Conservation (phyloP, 805 yeast genomes). For the Pichia pseudocactophila region DNA sequence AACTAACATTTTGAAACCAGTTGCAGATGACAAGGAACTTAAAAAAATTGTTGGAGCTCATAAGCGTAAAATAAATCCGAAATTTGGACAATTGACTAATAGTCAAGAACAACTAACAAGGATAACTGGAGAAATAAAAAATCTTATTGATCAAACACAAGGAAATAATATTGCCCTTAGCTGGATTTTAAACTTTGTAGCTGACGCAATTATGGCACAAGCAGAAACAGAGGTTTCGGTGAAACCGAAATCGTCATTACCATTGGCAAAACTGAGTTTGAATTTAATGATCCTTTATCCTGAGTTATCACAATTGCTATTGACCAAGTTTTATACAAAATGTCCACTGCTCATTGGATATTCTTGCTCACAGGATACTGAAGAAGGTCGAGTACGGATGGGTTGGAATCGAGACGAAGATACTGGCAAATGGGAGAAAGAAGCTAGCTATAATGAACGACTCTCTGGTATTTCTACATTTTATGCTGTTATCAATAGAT, state of each 20-base stretch:
- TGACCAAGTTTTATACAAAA: constrained; percentile 82
- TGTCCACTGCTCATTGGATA: constrained; percentile 87
- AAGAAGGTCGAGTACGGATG: constrained; percentile 73
- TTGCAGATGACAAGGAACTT: constrained; percentile 34
- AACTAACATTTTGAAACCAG: constrained; percentile 43
- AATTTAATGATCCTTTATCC: constrained; percentile 40
- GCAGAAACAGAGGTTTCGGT: constrained; percentile 89
- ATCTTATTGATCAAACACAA: constrained; percentile 40
- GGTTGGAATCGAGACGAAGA: constrained; percentile 66
- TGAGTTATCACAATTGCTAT: constrained; percentile 45
- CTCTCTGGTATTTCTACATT: constrained; percentile 79
- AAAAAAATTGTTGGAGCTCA: constrained; percentile 48
- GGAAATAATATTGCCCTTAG: constrained; percentile 43
- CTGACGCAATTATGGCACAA: constrained; percentile 82
- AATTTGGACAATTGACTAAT: constrained; percentile 84
- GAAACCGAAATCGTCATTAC: constrained; percentile 66
- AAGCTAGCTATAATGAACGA: constrained; percentile 70
- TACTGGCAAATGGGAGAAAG: constrained; percentile 42
- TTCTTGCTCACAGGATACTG: constrained; percentile 66
- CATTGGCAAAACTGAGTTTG: constrained; percentile 61
- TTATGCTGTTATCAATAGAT: constrained; percentile 64
- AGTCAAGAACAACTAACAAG: constrained; percentile 48
- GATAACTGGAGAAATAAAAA: constrained; percentile 43
- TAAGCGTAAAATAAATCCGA: constrained; percentile 75
- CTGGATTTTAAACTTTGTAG: constrained; percentile 74